Evolutionary conservation across 176 grass and related monocot species (phyloP).

Genomic region (Hsuehochloa calcarea): DNA sequence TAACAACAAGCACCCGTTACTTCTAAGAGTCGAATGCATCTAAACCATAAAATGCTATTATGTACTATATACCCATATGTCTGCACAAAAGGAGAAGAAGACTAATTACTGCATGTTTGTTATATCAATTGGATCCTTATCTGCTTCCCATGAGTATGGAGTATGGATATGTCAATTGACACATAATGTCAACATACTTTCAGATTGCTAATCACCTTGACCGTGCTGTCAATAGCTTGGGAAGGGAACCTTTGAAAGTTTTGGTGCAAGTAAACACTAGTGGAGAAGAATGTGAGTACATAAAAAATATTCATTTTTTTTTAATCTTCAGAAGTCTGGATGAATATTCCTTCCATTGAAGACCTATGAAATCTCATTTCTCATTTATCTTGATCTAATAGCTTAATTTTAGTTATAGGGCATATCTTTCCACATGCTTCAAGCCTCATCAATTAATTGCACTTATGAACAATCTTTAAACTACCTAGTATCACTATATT

Average conservation of each 20-base stretch:
- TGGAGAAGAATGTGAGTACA: constrained; percentile 92
- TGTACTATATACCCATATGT: not conserved
- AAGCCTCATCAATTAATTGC: not conserved
- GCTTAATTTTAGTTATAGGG: not conserved
- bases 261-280: constrained; percentile 97
- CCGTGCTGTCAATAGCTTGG: constrained; percentile 64
- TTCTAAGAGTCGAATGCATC: too few species aligned
- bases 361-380: not conserved
- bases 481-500: not conserved
- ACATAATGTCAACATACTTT: constrained; percentile 31
- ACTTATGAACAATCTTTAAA: not conserved
- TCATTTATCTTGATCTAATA: not conserved
- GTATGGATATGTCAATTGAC: not conserved
- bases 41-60: too few species aligned
- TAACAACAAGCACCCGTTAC: too few species aligned
- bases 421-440: not conserved
- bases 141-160: not conserved
- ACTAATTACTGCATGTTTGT: not conserved
- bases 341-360: not conserved
- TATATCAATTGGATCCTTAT: not conserved
- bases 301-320: not conserved
- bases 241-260: constrained; percentile 80
- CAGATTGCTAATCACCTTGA: constrained; percentile 87
- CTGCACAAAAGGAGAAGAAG: not conserved
- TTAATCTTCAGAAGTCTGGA: not conserved